Percentiles rank a stretch among this genome's conserved stretches.
Evolutionary conservation across 1,284 basidiomycete genomes (phyloP).

Genomic region (Moesziomyces sp.): DNA sequence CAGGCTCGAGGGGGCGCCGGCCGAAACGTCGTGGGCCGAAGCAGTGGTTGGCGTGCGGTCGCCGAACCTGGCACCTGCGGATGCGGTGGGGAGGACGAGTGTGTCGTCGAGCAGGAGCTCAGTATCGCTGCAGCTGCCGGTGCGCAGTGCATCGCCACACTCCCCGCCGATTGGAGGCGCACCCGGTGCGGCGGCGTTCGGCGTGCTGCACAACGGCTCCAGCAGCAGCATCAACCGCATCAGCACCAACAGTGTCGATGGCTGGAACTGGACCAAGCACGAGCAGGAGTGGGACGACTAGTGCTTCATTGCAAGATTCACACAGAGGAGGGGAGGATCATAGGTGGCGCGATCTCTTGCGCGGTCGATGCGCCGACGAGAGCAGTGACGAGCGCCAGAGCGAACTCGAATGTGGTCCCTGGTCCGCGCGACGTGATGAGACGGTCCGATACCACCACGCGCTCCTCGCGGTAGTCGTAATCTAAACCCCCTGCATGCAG

Average conservation of each 20-base stretch:
- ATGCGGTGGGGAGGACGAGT: slow-evolving; percentile 7
- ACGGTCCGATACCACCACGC: slow-evolving; percentile 78
- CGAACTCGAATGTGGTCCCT: slow-evolving; percentile 82
- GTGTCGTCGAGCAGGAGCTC: slow-evolving; percentile 4
- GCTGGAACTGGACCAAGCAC: slow-evolving; percentile 27
- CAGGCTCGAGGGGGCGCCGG: slow-evolving; percentile 12
- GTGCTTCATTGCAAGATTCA: too few relatives aligned
- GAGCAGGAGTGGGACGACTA: not conserved
- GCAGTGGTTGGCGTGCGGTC: slow-evolving; percentile 22
- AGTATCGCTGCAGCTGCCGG: not conserved
- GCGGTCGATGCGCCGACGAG: slow-evolving; percentile 77
- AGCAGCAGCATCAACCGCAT: not conserved
- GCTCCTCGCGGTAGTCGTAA: slow-evolving; percentile 80
- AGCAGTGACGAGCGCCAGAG: slow-evolving; percentile 77
- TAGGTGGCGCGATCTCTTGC: slow-evolving; percentile 76
- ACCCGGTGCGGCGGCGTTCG: slow-evolving; percentile 26
- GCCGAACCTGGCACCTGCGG: not conserved
- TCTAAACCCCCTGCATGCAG: slow-evolving; percentile 60
- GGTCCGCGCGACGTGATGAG: slow-evolving; percentile 81
- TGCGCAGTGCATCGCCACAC: slow-evolving; percentile 5
- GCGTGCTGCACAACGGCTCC: slow-evolving; percentile 10
- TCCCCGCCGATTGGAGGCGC: slow-evolving; percentile 19
- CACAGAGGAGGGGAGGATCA: slow-evolving; percentile 72
- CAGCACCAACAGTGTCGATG: slow-evolving; percentile 6
- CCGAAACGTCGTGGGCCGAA: slow-evolving; percentile 19